A percentile compares a stretch with the other conserved stretches of the same genome.
Conservation (phyloP, 352 stramenopile genomes). For the Pythium rishiriense region DNA sequence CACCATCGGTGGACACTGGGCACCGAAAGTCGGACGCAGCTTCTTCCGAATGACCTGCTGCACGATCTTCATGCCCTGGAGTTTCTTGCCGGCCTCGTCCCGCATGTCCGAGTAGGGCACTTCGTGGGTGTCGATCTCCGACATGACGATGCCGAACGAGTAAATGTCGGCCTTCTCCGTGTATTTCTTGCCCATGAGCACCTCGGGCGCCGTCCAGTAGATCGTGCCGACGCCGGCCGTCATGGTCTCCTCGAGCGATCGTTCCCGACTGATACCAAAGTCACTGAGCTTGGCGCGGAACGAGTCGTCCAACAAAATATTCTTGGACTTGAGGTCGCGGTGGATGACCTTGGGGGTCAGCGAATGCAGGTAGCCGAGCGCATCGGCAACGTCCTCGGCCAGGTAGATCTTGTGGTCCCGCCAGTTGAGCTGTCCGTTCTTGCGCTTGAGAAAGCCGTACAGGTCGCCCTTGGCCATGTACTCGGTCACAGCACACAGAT, state of each 20-base stretch:
- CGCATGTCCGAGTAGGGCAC: slow-evolving; percentile 46
- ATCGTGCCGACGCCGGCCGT: slow-evolving; percentile 78
- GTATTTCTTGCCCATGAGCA: slow-evolving; percentile 34
- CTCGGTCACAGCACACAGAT: slow-evolving; percentile 33
- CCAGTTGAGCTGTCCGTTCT: slow-evolving; percentile 70
- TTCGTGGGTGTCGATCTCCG: slow-evolving; percentile 25
- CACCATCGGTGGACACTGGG: slow-evolving; percentile 50
- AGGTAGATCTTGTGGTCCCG: slow-evolving; percentile 71
- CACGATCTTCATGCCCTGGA: slow-evolving; percentile 84
- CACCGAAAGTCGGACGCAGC: slow-evolving; percentile 59
- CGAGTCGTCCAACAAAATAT: slow-evolving; percentile 18
- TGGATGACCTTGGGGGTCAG: slow-evolving; percentile 79
- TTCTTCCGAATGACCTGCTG: slow-evolving; percentile 75
- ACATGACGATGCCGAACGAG: slow-evolving; percentile 17
- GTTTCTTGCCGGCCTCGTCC: slow-evolving; percentile 67
- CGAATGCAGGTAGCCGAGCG: slow-evolving; percentile 70
- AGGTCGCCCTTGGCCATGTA: slow-evolving; percentile 82
- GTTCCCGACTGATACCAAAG: slow-evolving; percentile 63
- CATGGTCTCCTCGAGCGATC: slow-evolving; percentile 82
- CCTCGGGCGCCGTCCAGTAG: slow-evolving; percentile 32
- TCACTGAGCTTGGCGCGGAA: slow-evolving; percentile 20
- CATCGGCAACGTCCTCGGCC: slow-evolving; percentile 65
- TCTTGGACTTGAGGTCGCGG: slow-evolving; percentile 20
- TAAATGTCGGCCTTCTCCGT: slow-evolving; percentile 22
- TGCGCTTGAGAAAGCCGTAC: slow-evolving; percentile 67